Base-by-base conservation (phyloP, 805 yeast species). In the Scheffersomyces stipitis region DNA sequence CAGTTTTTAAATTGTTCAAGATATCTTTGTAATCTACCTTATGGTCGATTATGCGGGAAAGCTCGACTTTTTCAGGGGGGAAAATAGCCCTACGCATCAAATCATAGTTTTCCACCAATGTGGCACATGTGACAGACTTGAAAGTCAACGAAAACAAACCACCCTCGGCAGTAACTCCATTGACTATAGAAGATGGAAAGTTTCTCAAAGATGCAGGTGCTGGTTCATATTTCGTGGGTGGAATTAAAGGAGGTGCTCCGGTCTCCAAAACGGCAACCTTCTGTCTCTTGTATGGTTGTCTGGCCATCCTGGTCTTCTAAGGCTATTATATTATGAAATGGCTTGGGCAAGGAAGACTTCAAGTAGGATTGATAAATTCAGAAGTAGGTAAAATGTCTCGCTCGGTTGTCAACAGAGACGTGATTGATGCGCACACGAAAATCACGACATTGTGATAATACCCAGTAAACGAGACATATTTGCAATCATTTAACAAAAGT, bases 61-160 rank as follows among this genome's bases (percentile, higher is more conserved):
- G 17, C 3, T 23, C 18, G 36, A 23, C 27, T 23, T 42, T 47
- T 7, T 31, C 44, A 22, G 36, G 48, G 12, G 40, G 35, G 23
- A 62, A 49, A 5, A 68, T 38, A 1, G 56, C 50, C 17, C 52
- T 45, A 18, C 62, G 52, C 44, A 66, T 56, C 48, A 58, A 49
- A 36, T 64, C 68, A 29, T 54, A 44, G 33, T 58, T 62, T 32
- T 68, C 73, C 15, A 64, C 64, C 27, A 58, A 58, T 33, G 55
- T 52, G 28, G 62, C 62, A 34, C 66, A 64, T 18, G 54, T 60
- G 14, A 66, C 56, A 3, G 73, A 59, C 42, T 69, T 69, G 49
- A 64, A 68, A 3, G 73, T 66, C 37, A 69, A 52, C 3, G 71
- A 63, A 20, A 55, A 55, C 22, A 69, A 54, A 9, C 75, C 75